These are phyloP conservation scores for Saussurea involucrata DNA, from an alignment of 129 eudicot species.

Conservation along the genomic window DNA sequence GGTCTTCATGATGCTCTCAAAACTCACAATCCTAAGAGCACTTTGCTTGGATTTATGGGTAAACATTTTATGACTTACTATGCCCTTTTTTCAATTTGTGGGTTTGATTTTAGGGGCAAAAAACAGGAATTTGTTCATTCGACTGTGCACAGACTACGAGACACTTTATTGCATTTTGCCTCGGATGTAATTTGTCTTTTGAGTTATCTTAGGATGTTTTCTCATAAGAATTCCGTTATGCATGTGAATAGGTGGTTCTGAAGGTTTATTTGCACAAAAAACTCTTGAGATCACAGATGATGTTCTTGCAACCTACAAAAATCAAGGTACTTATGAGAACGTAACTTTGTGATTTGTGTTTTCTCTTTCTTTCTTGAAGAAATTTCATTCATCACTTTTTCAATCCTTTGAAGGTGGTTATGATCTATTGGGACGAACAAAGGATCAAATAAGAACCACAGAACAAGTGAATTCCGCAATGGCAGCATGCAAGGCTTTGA, in stretches of 20 bases:
- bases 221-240: slow-evolving; percentile 4
- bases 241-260: slow-evolving; percentile 81
- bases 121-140: not conserved
- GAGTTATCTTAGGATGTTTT: not conserved
- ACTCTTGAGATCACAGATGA: slow-evolving; percentile 87
- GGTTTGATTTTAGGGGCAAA: not conserved
- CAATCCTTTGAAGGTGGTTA: slow-evolving; percentile 71
- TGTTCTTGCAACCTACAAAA: slow-evolving; percentile 85
- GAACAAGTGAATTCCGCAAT: slow-evolving; percentile 96
- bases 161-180: not conserved
- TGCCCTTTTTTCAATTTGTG: not conserved
- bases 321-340: slow-evolving; percentile 62
- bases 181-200: not conserved
- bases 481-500: slow-evolving; percentile 84
- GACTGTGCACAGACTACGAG: not conserved
- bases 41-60: slow-evolving; percentile 89
- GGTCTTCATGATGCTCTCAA: slow-evolving; percentile 91
- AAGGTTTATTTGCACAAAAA: slow-evolving; percentile 93
- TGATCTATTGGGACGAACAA: slow-evolving; percentile 93
- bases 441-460: slow-evolving; percentile 96
- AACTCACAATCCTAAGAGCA: slow-evolving; percentile 74
- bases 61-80: slow-evolving; percentile 7
- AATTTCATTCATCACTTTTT: not conserved
- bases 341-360: not conserved
- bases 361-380: not conserved